Evolutionary conservation across 257 asterid genomes (phyloP).

Genomic region (Solanum sitiens): DNA sequence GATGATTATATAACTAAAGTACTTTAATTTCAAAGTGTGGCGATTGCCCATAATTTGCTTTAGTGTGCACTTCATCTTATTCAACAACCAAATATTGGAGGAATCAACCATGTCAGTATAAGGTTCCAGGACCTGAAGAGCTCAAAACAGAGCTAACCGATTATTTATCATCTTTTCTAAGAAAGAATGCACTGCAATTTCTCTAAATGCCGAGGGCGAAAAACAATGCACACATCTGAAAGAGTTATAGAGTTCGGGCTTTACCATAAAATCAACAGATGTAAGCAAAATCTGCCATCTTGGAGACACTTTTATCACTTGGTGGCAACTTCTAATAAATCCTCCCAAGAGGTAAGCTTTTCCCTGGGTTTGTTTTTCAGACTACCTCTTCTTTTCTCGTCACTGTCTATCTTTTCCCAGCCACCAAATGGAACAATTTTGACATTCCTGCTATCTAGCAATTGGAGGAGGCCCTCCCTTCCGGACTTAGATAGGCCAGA

Average conservation of each 20-base stretch:
- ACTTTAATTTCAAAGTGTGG: not conserved
- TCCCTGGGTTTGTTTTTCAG: slow-evolving; percentile 56
- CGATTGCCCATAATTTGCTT: not conserved
- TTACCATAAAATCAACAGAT: not conserved
- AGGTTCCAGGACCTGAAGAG: not conserved
- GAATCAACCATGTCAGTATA: not conserved
- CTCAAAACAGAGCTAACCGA: not conserved
- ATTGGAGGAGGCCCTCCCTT: slow-evolving; percentile 47
- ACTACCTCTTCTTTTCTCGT: slow-evolving; percentile 56
- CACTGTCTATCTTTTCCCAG: slow-evolving; percentile 63
- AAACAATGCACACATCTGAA: not conserved
- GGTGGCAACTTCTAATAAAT: slow-evolving; percentile 43
- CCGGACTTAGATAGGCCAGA: slow-evolving; percentile 44
- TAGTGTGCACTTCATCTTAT: not conserved
- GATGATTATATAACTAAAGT: not conserved
- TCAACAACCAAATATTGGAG: not conserved
- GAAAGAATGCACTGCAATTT: not conserved
- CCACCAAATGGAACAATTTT: slow-evolving; percentile 38
- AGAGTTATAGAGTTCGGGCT: not conserved
- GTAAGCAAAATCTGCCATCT: not conserved
- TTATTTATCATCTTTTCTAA: not conserved
- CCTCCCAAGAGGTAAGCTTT: slow-evolving; percentile 65
- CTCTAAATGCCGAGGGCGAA: not conserved
- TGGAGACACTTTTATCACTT: slow-evolving; percentile 1
- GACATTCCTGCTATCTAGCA: slow-evolving; percentile 41